phyloP scores from a whole-genome alignment of 1,139 yeast genomes.

The Yamadazyma dendronema region DNA sequence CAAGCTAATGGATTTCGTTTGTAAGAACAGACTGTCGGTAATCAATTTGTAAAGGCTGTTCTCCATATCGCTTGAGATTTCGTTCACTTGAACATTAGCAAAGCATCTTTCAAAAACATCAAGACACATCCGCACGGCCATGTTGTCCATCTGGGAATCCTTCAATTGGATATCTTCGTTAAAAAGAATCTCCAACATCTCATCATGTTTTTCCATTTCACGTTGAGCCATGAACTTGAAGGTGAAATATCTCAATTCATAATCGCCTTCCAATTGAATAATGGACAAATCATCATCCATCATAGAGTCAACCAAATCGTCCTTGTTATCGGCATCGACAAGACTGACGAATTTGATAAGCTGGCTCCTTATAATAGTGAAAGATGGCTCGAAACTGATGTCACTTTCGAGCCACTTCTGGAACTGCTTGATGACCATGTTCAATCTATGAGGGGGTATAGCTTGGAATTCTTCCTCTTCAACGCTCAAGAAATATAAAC shows the following conservation, averaged over 20 bases:
- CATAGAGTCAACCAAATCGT: constrained; percentile 35
- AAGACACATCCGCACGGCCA: constrained; percentile 33
- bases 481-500: constrained; percentile 45
- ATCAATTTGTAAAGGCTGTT: constrained; percentile 23
- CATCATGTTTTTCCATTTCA: constrained; percentile 18
- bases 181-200: constrained; percentile 37
- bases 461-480: constrained; percentile 32
- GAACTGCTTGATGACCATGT: constrained; percentile 56
- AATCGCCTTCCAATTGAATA: constrained; percentile 31
- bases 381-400: constrained; percentile 55
- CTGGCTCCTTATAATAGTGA: constrained; percentile 50
- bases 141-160: constrained; percentile 21
- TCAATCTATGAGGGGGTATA: constrained; percentile 58
- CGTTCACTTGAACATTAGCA: constrained; percentile 12
- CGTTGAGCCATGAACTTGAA: constrained; percentile 41
- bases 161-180: constrained; percentile 22
- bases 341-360: constrained; percentile 47
- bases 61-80: constrained; percentile 5
- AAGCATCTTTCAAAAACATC: constrained; percentile 30
- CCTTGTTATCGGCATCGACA: constrained; percentile 13
- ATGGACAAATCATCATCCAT: constrained; percentile 52
- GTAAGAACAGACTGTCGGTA: constrained; percentile 20
- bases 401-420: constrained; percentile 61
- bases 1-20: constrained; percentile 33
- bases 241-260: constrained; percentile 48